Conservation (phyloP, 202 grass and related monocot genomes). For the Panicum virgatum region DNA sequence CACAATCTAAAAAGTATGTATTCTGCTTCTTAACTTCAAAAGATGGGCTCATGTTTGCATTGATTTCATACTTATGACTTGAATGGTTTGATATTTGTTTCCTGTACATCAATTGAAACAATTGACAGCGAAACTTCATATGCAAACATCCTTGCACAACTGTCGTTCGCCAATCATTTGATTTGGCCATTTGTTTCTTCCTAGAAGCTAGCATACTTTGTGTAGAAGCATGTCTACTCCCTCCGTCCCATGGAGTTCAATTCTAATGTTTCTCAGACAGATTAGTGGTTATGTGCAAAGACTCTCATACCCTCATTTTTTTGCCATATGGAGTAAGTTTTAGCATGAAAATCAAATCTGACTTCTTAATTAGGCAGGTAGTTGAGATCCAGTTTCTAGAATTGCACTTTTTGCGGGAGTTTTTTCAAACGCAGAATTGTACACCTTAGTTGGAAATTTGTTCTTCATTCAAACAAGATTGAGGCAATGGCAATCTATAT, state of each 20-base stretch:
- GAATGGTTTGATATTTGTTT: conserved; percentile 20
- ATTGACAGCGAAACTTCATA: neutral
- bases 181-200: neutral
- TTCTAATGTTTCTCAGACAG: too few relatives aligned
- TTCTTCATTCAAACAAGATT: neutral
- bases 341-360: too few relatives aligned
- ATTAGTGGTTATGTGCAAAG: too few relatives aligned
- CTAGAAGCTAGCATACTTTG: neutral
- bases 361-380: too few relatives aligned
- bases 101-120: neutral
- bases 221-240: neutral
- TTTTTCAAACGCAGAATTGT: too few relatives aligned
- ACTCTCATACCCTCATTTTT: too few relatives aligned
- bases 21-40: conserved; percentile 21
- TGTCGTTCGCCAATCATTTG: conserved; percentile 13
- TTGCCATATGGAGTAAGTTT: too few relatives aligned
- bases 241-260: too few relatives aligned
- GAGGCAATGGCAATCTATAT: neutral
- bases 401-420: too few relatives aligned
- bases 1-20: conserved; percentile 88
- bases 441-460: neutral
- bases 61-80: neutral
- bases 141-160: neutral
- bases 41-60: neutral
- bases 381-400: too few relatives aligned